Conservation (phyloP, 108 stramenopile species). For the Aurantiochytrium sp. region DNA sequence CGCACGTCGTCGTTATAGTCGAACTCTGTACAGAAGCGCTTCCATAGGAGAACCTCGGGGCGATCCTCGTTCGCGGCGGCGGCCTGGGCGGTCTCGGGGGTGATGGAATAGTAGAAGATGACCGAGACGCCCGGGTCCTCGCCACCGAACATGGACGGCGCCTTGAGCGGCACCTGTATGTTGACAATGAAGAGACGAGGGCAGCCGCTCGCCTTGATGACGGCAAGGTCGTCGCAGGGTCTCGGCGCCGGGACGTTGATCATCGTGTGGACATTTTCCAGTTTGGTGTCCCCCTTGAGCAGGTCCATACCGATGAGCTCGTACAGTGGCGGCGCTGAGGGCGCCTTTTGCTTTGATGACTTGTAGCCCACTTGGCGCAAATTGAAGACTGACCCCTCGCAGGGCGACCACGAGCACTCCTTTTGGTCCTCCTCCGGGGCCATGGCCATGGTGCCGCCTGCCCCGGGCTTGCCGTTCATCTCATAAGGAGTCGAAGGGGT, state of each 20-base stretch:
- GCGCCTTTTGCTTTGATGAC: neutral
- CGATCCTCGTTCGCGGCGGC: neutral
- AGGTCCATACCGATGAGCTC: slow-evolving; percentile 16
- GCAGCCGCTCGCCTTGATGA: neutral
- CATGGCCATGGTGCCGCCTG: neutral
- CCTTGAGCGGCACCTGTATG: slow-evolving; percentile 17
- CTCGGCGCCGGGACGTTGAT: neutral
- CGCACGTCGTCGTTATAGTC: neutral
- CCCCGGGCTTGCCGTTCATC: neutral
- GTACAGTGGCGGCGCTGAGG: neutral
- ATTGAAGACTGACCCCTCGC: neutral
- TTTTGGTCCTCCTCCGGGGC: neutral
- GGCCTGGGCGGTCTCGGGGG: neutral
- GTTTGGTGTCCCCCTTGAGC: neutral
- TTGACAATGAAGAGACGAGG: neutral
- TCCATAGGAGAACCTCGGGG: neutral
- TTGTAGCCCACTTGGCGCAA: neutral
- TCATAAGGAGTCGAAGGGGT: neutral
- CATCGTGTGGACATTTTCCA: neutral
- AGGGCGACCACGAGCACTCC: neutral
- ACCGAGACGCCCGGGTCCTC: slow-evolving; percentile 23
- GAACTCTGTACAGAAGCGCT: slow-evolving; percentile 15
- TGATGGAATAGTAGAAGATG: neutral
- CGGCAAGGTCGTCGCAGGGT: neutral
- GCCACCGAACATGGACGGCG: neutral